These are phyloP conservation scores for Larix kaempferi DNA, from an alignment of 75 land plant genomes.

Conservation along the genomic window DNA sequence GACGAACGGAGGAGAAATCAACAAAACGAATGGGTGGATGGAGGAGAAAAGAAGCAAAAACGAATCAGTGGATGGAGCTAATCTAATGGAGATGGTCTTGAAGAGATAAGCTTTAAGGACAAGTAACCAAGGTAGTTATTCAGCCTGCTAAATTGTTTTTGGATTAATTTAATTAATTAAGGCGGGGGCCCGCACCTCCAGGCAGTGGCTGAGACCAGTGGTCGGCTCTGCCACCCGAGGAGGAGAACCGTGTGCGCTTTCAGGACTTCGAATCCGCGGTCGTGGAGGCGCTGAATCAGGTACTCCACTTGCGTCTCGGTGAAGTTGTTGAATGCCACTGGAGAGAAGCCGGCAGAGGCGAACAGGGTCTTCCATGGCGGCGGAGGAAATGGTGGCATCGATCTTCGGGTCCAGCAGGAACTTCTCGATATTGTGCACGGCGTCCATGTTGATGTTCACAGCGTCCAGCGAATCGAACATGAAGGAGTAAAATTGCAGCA, in stretches of 20 bases:
- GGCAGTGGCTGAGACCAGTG: conserved; percentile 75
- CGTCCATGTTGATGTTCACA: conserved; percentile 21
- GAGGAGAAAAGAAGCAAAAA: too few relatives aligned
- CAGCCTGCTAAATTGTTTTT: too few relatives aligned
- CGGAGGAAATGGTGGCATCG: conserved; percentile 36
- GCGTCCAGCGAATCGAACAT: conserved; percentile 81
- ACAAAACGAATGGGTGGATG: too few relatives aligned
- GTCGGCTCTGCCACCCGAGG: conserved; percentile 75
- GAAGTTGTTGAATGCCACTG: conserved; percentile 60
- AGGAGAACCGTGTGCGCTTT: conserved; percentile 51
- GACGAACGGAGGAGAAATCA: too few relatives aligned
- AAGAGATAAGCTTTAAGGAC: too few relatives aligned
- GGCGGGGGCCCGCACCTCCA: conserved; percentile 49
- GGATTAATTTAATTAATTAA: too few relatives aligned
- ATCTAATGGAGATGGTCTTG: too few relatives aligned
- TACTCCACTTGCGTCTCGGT: conserved; percentile 77
- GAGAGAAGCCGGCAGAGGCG: conserved; percentile 39
- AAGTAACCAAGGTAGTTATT: too few relatives aligned
- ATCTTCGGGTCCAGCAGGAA: conserved; percentile 58
- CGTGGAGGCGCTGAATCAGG: conserved; percentile 42
- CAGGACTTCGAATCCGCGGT: conserved; percentile 54
- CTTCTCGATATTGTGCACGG: conserved; percentile 49
- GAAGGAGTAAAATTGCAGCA: conserved; percentile 67
- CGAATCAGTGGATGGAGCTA: too few relatives aligned
- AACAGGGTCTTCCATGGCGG: conserved; percentile 50